Evolutionary conservation across 306 rosid genomes (phyloP).

Genomic region (Vigna nakashimae): DNA sequence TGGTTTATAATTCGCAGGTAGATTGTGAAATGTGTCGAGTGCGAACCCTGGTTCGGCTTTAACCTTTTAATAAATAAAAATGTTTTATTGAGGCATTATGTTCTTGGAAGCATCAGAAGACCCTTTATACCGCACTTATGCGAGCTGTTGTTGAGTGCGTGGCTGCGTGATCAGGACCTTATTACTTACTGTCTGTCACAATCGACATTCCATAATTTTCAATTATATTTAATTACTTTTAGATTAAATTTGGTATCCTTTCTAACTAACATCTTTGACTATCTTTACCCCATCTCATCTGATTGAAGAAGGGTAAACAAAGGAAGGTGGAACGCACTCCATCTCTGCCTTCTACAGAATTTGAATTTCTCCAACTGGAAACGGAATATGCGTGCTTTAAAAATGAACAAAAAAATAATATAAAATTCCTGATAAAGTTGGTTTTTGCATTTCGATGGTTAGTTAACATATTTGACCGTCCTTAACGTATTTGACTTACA

Average conservation of each 20-base stretch:
- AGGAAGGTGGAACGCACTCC: background rate
- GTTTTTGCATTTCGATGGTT: background rate
- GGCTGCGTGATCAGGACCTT: conserved; percentile 45
- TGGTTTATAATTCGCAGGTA: conserved; percentile 44
- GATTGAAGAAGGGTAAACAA: background rate
- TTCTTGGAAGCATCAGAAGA: conserved; percentile 61
- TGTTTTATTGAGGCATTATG: conserved; percentile 13
- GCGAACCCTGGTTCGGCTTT: background rate
- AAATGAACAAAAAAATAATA: background rate
- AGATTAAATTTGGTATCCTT: conserved; percentile 24
- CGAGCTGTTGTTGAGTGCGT: conserved; percentile 44
- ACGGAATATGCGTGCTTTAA: background rate
- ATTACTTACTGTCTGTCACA: conserved; percentile 50
- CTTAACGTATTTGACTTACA: background rate
- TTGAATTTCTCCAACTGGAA: background rate
- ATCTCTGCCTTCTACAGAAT: background rate
- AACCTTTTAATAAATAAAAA: conserved; percentile 19
- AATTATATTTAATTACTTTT: conserved; percentile 31
- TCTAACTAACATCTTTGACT: conserved; percentile 52
- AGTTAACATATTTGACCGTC: background rate
- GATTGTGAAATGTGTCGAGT: conserved; percentile 8
- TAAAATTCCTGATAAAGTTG: background rate
- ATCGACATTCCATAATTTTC: conserved; percentile 19
- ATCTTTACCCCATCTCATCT: conserved; percentile 1
- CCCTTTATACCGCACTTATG: conserved; percentile 40